Base-by-base conservation (phyloP, 768 basidiomycete species). In the Pleurotus platypus region DNA sequence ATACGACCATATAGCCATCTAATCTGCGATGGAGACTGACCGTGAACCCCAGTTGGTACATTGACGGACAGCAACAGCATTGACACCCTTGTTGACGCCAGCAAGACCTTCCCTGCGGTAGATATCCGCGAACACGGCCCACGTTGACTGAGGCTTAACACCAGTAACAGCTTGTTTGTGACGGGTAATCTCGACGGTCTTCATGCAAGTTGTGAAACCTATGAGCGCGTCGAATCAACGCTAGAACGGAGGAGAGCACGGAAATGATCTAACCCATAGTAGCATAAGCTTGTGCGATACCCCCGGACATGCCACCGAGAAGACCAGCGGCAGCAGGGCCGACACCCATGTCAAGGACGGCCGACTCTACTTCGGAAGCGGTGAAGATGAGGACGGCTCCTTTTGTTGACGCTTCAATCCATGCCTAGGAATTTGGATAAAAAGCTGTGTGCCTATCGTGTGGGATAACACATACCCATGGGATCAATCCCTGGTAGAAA, bases 131-230 rank as follows among this genome's bases (percentile, higher is more conserved):
- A 98, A 99, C 49, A 98, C 87, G 45, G 88, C 88, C 86, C 92
- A 95, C 1, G 96, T 98, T 54, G 90, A 92, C 54, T 88, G 89
- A 9, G 94, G 92, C 68, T 92, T 88, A 42, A 87, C 80, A 40
- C 97, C 97, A 26, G 82, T 71, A 13, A 88, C 85, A 20, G 87
- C 90, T 64, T 92, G 90, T 74, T 99, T 99, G 67, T 91, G 89
- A 64, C 95, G 88, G 48, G 95, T 98, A 63, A 98, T 98, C 73
- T 96, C 94, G 61, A 85, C 97, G 18, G 97, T 99, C 76, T 99
- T 99, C 97, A 99, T 99, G 73, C 94, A 97, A 43, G 96, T 98
- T 74, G 94, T 96, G 78, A 98, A 94, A 64, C 96, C 94, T 97
- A 62, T 40, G 55, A 48, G 22, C 13, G 43, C 46, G 43, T 40